A percentile compares a stretch with the other conserved stretches of the same genome.
Evolutionary conservation across 2,329 filamentous ascomycete genomes (phyloP).

Genomic region (Diaporthe humulicola): DNA sequence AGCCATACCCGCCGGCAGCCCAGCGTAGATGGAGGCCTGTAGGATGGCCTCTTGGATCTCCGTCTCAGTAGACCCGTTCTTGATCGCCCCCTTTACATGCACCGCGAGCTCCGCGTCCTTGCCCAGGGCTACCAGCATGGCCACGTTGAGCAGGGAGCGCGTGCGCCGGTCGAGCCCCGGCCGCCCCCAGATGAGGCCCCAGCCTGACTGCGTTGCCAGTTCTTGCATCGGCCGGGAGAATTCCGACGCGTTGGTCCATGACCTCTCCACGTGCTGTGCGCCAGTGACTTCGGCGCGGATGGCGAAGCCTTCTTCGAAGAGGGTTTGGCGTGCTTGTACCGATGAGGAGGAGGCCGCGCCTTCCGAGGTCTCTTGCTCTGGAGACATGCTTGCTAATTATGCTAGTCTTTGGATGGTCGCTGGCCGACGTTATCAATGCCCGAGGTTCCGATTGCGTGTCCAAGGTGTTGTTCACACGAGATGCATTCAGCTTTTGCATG

Average conservation of each 20-base stretch:
- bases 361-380: background rate
- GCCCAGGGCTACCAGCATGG: constrained; percentile 73
- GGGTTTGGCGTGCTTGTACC: constrained; percentile 54
- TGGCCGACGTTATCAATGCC: background rate
- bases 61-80: constrained; percentile 70
- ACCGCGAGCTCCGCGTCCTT: constrained; percentile 69
- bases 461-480: background rate
- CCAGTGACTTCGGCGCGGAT: constrained; percentile 72
- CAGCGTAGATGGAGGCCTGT: constrained; percentile 58
- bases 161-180: constrained; percentile 72
- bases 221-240: constrained; percentile 72
- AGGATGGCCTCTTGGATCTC: constrained; percentile 64
- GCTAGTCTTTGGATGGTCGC: background rate
- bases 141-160: constrained; percentile 72
- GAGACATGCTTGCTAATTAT: constrained; percentile 4
- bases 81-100: constrained; percentile 72
- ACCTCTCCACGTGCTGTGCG: constrained; percentile 68
- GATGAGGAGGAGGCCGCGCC: background rate
- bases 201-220: constrained; percentile 71
- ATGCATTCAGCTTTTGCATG: too few species aligned
- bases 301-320: constrained; percentile 71
- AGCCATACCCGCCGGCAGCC: constrained; percentile 56
- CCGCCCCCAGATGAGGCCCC: constrained; percentile 73
- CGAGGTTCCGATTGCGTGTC: background rate
- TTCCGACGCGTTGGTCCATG: constrained; percentile 65